Percentiles rank a stretch among this genome's conserved stretches.
These are phyloP conservation scores for Rhynchosporium secalis DNA, from an alignment of 2,329 filamentous ascomycete genomes.

Conservation along the genomic window DNA sequence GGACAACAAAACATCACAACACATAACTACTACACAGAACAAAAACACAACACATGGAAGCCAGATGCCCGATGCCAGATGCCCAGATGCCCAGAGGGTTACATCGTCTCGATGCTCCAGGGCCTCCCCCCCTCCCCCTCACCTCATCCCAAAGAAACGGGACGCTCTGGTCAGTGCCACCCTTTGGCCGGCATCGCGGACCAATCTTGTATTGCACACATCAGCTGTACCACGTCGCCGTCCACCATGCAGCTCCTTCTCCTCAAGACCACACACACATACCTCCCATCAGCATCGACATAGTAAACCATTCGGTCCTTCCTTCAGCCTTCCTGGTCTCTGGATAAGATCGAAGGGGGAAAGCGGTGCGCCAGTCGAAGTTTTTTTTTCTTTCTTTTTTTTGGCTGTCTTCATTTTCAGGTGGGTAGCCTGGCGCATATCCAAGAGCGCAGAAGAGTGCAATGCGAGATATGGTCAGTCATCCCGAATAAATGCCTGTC, in stretches of 20 bases:
- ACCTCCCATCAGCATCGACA: conserved; percentile 2
- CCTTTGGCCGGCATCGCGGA: neutral
- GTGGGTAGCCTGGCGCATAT: neutral
- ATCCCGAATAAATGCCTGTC: neutral
- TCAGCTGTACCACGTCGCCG: neutral
- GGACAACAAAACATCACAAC: too few species aligned
- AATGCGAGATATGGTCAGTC: too few species aligned
- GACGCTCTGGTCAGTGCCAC: conserved; percentile 18
- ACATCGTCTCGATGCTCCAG: conserved; percentile 7
- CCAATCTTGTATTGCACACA: conserved; percentile 1
- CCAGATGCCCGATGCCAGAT: too few species aligned
- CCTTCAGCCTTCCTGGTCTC: conserved; percentile 8
- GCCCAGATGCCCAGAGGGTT: neutral
- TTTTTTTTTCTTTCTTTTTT: neutral
- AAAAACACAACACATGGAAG: too few species aligned
- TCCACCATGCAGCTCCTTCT: neutral
- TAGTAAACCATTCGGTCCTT: neutral
- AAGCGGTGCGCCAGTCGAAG: too few species aligned
- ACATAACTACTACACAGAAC: too few species aligned
- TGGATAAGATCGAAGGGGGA: neutral
- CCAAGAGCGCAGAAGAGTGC: neutral
- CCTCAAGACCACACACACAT: conserved; percentile 2
- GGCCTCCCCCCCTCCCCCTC: neutral
- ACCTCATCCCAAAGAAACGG: conserved; percentile 16
- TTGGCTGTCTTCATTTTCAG: neutral